Conservation (phyloP, 2,329 filamentous ascomycete genomes). For the Ophiostoma sp. region DNA sequence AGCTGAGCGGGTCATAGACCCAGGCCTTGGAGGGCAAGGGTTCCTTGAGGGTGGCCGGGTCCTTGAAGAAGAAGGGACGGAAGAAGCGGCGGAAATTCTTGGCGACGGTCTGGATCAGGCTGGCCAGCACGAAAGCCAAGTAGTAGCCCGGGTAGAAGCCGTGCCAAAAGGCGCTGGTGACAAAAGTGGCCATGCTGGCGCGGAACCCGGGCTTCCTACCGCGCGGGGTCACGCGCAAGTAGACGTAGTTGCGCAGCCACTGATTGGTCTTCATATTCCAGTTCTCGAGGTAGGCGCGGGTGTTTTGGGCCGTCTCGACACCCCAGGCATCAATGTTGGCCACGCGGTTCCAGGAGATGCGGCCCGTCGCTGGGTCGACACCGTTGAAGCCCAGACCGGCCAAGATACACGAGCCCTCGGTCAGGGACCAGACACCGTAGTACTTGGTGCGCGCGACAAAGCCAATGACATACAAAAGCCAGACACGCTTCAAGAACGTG, state of each 20-base stretch:
- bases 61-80: conserved; percentile 92
- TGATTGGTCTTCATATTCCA: conserved; percentile 99
- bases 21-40: conserved; percentile 73
- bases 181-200: conserved; percentile 90
- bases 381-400: conserved; percentile 94
- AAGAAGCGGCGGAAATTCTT: conserved; percentile 91
- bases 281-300: conserved; percentile 82
- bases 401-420: conserved; percentile 92
- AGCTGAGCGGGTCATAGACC: conserved; percentile 64
- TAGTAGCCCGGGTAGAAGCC: conserved; percentile 98
- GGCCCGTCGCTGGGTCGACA: conserved; percentile 79
- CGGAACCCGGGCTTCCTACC: conserved; percentile 96
- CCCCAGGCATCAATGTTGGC: conserved; percentile 85
- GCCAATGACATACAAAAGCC: conserved; percentile 79
- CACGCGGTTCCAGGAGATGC: conserved; percentile 84
- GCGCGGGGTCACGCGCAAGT: conserved; percentile 88
- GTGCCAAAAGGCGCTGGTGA: conserved; percentile 95
- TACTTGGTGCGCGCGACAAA: conserved; percentile 86
- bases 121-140: conserved; percentile 82
- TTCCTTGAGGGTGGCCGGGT: conserved; percentile 65
- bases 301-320: conserved; percentile 89
- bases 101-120: conserved; percentile 87
- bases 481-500: conserved; percentile 70
- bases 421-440: conserved; percentile 92
- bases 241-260: conserved; percentile 95